Conservation (phyloP, 371 early-diverging fungal species). For the Mortierella sp. region DNA sequence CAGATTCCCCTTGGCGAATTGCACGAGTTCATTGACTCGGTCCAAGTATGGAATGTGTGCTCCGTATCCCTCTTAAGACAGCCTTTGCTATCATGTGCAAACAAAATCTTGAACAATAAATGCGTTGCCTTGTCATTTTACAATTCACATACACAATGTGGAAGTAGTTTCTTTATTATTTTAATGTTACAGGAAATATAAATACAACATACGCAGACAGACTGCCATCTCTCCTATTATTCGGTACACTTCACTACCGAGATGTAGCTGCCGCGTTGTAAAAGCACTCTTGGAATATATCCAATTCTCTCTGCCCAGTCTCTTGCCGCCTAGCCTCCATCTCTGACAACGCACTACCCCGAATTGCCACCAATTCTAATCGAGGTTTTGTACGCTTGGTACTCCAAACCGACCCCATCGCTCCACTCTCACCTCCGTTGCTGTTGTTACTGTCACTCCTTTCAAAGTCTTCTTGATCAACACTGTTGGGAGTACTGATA, state of each 20-base stretch:
- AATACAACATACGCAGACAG: not conserved
- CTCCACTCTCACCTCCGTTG: not conserved
- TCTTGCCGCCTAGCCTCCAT: conserved; percentile 8
- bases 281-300: conserved; percentile 41
- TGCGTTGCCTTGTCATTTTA: no score
- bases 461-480: conserved; percentile 1
- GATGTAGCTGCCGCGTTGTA: conserved; percentile 31
- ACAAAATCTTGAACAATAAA: no score
- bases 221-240: no score
- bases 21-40: no score
- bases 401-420: not conserved
- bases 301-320: conserved; percentile 7
- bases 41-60: no score
- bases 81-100: no score
- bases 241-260: not conserved
- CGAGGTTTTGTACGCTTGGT: conserved; percentile 15
- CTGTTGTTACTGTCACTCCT: not conserved
- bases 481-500: conserved; percentile 11
- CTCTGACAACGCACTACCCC: conserved; percentile 2
- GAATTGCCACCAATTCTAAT: conserved; percentile 7
- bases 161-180: no score
- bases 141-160: no score
- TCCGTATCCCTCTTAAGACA: no score
- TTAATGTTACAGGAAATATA: conserved; percentile 52
- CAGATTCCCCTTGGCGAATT: no score